Evolutionary conservation across 208 protist species (phyloP), one percentile per base, ranked within the genome.

Genomic region (Leishmania mexicana): DNA sequence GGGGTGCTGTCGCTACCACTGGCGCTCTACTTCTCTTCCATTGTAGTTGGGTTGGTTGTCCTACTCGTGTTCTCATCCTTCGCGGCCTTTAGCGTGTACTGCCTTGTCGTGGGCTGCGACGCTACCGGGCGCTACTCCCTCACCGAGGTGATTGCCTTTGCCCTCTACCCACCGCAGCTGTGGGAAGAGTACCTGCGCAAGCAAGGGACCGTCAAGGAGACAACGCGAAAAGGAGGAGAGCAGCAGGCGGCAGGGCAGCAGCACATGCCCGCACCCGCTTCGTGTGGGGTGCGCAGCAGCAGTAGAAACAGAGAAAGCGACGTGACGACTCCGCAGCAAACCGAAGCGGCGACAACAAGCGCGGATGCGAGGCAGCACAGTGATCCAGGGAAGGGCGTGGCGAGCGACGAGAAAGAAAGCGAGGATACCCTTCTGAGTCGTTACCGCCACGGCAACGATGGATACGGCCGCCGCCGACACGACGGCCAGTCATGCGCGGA

Each of bases 1-100:
- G 92, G 90, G 3, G 90, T 96, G 47, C 84, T 96, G 11, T 90
- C 92, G 13, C 76, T 96, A 15, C 90, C 92, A 28, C 85, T 96
- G 54, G 92, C 90, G 2, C 78, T 92, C n/a, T 91, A 90, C 84
- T 86, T 92, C 76, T 86, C 92, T 40, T 93, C 90, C 53, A 80
- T 94, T 2, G 28, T 91, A 19, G 81, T 88, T 1, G 90, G 80
- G 10, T 40, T 91, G 51, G 51, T 80, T 21, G 75, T 96, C 40
- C 83, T 96, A 31, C 45, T 88, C 1, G 80, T 87, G 17, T 76
- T 88, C 15, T 80, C 85, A 7, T 15, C 83, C 35, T 85, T 93
- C 40, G 79, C 88, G 11, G 86, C 85, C 35, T 90, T 90, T 76
- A 83, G 89, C 24, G 89, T 89, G 58, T 96, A 92, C 81, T 80